Percentiles rank a stretch among this genome's conserved stretches.
These are phyloP conservation scores for Ceratocystis ficicola DNA, from an alignment of 2,329 filamentous ascomycete genomes.

Conservation along the genomic window DNA sequence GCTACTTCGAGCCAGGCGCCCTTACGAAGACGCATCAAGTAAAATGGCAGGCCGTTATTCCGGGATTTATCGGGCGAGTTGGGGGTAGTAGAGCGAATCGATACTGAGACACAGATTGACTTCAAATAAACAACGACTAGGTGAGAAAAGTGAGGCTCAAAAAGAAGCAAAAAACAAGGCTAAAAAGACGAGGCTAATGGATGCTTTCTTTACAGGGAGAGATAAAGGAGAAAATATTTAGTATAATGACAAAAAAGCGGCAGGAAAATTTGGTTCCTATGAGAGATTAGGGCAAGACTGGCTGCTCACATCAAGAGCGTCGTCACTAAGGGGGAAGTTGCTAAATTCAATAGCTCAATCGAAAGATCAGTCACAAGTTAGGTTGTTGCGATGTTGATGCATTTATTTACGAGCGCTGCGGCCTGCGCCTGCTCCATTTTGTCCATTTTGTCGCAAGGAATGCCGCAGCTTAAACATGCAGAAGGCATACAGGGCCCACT, in stretches of 20 bases:
- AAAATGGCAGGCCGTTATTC: neutral
- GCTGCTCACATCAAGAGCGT: neutral
- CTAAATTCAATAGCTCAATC: neutral
- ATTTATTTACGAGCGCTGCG: neutral
- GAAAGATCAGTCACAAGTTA: neutral
- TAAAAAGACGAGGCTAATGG: neutral
- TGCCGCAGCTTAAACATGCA: conserved; percentile 3
- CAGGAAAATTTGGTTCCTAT: neutral
- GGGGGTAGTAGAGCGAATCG: neutral
- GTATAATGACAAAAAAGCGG: neutral
- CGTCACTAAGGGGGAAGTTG: neutral
- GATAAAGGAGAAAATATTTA: neutral
- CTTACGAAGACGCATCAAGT: neutral
- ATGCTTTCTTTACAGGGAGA: neutral
- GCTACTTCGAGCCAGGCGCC: conserved; percentile 8
- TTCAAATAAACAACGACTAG: neutral
- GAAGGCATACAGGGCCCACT: neutral
- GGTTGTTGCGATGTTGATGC: neutral
- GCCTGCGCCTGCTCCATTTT: neutral
- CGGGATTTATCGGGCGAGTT: no score
- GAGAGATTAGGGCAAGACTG: neutral
- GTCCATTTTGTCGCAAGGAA: neutral
- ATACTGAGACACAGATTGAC: neutral
- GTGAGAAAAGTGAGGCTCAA: conserved; percentile 6
- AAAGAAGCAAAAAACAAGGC: neutral